Conservation (phyloP, 768 basidiomycete genomes). For the Amanita thiersii region DNA sequence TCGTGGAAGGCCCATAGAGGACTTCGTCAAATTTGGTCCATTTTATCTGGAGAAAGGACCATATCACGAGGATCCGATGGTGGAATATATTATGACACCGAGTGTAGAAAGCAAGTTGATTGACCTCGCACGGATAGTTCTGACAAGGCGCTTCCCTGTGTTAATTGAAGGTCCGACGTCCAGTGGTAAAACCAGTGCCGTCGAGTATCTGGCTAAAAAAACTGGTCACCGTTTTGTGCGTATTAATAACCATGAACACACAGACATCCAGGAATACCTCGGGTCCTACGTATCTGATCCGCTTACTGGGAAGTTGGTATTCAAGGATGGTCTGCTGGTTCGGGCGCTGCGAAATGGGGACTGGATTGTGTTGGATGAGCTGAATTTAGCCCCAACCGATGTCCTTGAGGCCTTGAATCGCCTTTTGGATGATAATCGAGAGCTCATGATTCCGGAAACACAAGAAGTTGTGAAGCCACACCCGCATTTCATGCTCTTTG, state of each 20-base stretch:
- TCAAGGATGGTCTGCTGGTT: constrained; percentile 91
- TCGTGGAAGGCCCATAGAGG: constrained; percentile 32
- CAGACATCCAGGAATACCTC: constrained; percentile 97
- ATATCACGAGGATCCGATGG: constrained; percentile 48
- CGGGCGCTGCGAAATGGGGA: constrained; percentile 86
- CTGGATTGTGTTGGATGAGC: constrained; percentile 97
- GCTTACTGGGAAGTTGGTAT: constrained; percentile 85
- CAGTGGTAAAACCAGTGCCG: constrained; percentile 93
- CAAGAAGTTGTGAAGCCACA: constrained; percentile 92
- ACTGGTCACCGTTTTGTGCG: constrained; percentile 95
- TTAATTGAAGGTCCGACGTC: constrained; percentile 98
- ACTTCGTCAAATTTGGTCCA: constrained; percentile 80
- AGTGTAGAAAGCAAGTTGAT: constrained; percentile 93
- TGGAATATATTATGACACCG: constrained; percentile 90
- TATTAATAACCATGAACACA: constrained; percentile 99
- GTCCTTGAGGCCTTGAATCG: constrained; percentile 97
- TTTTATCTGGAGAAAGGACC: constrained; percentile 86
- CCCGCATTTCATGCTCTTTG: constrained; percentile 95
- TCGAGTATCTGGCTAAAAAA: constrained; percentile 88
- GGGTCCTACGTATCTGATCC: constrained; percentile 96
- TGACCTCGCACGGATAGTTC: constrained; percentile 86
- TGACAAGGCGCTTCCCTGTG: constrained; percentile 86
- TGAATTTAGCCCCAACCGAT: constrained; percentile 96
- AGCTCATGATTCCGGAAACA: constrained; percentile 91
- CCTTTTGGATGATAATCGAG: constrained; percentile 94